These are phyloP conservation scores for Berkeleyomyces basicola DNA, from an alignment of 2,329 filamentous ascomycete species.

Conservation along the genomic window DNA sequence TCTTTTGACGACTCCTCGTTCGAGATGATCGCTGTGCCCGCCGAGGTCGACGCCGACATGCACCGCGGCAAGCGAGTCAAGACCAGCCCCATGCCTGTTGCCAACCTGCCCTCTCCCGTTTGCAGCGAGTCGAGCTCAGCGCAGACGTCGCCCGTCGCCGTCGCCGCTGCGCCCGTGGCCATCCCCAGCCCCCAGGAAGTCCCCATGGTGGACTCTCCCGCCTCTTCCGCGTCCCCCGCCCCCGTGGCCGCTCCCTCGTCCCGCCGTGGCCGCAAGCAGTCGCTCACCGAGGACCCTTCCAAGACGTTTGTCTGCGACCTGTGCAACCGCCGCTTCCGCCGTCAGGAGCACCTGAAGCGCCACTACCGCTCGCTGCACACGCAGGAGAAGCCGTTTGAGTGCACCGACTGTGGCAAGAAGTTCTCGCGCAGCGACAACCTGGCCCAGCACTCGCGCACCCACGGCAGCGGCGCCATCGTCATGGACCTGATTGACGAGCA, in stretches of 20 bases:
- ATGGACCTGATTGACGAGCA: slow-evolving; percentile 72
- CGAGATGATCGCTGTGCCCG: neutral
- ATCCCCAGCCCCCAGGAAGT: slow-evolving; percentile 17
- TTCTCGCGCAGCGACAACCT: slow-evolving; percentile 97
- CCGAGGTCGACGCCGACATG: slow-evolving; percentile 15
- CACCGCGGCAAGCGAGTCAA: slow-evolving; percentile 42
- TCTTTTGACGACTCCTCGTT: slow-evolving; percentile 57
- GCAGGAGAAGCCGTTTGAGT: slow-evolving; percentile 96
- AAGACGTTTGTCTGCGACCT: slow-evolving; percentile 97
- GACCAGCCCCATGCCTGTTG: slow-evolving; percentile 22
- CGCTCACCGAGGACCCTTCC: slow-evolving; percentile 87
- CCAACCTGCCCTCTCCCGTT: neutral
- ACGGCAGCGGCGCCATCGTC: slow-evolving; percentile 75
- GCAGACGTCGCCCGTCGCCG: neutral
- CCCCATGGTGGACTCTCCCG: slow-evolving; percentile 21
- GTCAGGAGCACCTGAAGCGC: slow-evolving; percentile 95
- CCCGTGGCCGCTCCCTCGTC: slow-evolving; percentile 46
- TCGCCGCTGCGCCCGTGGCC: neutral
- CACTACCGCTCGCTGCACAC: slow-evolving; percentile 98
- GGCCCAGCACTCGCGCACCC: slow-evolving; percentile 85
- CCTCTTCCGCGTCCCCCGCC: slow-evolving; percentile 24
- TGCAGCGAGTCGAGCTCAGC: slow-evolving; percentile 15
- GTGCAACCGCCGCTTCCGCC: slow-evolving; percentile 92
- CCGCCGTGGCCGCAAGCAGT: slow-evolving; percentile 95
- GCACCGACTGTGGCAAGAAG: slow-evolving; percentile 95